Evolutionary conservation across 352 stramenopile genomes (phyloP).

Genomic region (Blastocystis sp.): DNA sequence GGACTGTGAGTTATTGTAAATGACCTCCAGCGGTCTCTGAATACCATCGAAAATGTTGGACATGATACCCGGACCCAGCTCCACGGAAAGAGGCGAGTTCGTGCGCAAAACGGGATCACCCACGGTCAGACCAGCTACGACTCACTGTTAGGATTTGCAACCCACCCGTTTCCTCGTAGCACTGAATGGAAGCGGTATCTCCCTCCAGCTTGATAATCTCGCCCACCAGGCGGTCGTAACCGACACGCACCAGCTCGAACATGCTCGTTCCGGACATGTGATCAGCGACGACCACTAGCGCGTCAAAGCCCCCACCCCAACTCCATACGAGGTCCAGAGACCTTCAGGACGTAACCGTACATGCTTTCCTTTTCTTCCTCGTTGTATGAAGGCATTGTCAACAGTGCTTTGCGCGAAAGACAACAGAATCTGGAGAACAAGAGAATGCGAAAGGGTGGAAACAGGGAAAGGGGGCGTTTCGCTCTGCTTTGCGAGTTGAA

Average conservation of each 20-base stretch:
- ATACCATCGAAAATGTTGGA: slow-evolving; percentile 99
- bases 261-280: slow-evolving; percentile 97
- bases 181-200: slow-evolving; percentile 96
- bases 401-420: background rate
- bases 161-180: slow-evolving; percentile 69
- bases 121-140: slow-evolving; percentile 85
- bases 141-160: slow-evolving; percentile 68
- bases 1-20: slow-evolving; percentile 83
- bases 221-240: slow-evolving; percentile 96
- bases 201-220: slow-evolving; percentile 99
- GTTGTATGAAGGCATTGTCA: slow-evolving; percentile 20
- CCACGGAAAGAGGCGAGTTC: slow-evolving; percentile 93
- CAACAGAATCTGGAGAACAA: slow-evolving; percentile 10
- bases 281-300: slow-evolving; percentile 93
- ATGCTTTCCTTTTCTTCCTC: slow-evolving; percentile 73
- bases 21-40: slow-evolving; percentile 94
- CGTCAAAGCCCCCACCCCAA: slow-evolving; percentile 21
- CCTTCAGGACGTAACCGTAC: slow-evolving; percentile 98
- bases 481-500: background rate
- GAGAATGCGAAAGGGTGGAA: background rate
- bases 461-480: background rate
- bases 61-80: slow-evolving; percentile 98
- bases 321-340: slow-evolving; percentile 87
- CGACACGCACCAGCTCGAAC: slow-evolving; percentile 91
- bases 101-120: slow-evolving; percentile 94